Evolutionary conservation across 176 grass and related monocot species (phyloP), one percentile per base, ranked within the genome.

Genomic region (Oropetium thomaeum): DNA sequence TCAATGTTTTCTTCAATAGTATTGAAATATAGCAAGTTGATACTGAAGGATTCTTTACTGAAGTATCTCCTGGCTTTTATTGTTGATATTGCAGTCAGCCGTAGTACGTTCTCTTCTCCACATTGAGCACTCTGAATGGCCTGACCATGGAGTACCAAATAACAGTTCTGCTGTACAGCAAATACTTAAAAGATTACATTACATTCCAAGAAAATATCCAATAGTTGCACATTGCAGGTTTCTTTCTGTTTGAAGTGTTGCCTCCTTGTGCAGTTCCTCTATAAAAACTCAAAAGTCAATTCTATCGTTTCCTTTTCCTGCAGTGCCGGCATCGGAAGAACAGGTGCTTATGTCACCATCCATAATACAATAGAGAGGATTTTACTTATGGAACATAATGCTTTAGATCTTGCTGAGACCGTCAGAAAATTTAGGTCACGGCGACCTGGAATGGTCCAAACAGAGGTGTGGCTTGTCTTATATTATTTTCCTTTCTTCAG

Each of bases 191-290:
- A 87, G 76, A 41, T 53, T 91, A 63, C 77, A 84, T 79, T 10
- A 54, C 43, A 71, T 95, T 61, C 79, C 73, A 7, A 73, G 31
- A 34, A 60, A 79, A 44, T 19, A 28, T 4, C 89, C 96, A 61
- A 86, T 99, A 81, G 89, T 99, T 39, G 89, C 87, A 32, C 96
- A 99, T 86, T 99, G 96, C 91, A 99, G 96, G 96, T 99, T 58
- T 66, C 70, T 17, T 71, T 76, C 10, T 70, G 71, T 79, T 27
- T 62, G 43, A 72, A 47, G 14, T 3, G 2, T 66, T 38, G n/a
- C 10, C 71, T 76, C 11, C 14, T 28, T 27, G 26, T 74, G 58
- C 32, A 51, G 15, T 55, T 20, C 14, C n/a, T 27, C 59, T 55
- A 43, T 37, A 41, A 41, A n/a, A 23, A 69, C 40, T 39, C 38